A percentile compares a stretch with the other conserved stretches of the same genome.
phyloP scores from a whole-genome alignment of 805 yeast genomes.

The Sungouiozyma intestinalis region DNA sequence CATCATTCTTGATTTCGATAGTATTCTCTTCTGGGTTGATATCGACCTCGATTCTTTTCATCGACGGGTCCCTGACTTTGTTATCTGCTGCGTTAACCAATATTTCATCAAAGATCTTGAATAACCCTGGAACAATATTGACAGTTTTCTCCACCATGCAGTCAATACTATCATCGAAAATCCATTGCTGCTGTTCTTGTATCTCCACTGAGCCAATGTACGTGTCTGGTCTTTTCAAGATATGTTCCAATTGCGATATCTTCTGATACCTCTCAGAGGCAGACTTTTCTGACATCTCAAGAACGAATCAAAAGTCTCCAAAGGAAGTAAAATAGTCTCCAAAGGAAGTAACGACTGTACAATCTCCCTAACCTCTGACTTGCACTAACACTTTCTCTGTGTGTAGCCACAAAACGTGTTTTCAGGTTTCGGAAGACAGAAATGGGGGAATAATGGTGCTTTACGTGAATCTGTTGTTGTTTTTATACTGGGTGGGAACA shows the following conservation, averaged over 20 bases:
- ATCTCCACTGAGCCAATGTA: slow-evolving; percentile 92
- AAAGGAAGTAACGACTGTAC: too few relatives aligned
- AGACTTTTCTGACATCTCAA: slow-evolving; percentile 22
- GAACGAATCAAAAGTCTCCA: background rate
- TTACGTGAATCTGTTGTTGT: too few relatives aligned
- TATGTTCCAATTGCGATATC: slow-evolving; percentile 91
- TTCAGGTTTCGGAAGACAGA: too few relatives aligned
- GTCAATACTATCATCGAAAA: slow-evolving; percentile 54
- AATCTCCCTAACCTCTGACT: too few relatives aligned
- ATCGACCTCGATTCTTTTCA: slow-evolving; percentile 78
- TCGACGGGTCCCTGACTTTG: slow-evolving; percentile 85
- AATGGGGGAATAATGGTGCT: too few relatives aligned
- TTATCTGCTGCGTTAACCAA: slow-evolving; percentile 98
- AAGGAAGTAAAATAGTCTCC: background rate
- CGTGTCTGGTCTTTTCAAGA: slow-evolving; percentile 93
- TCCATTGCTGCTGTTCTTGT: slow-evolving; percentile 76
- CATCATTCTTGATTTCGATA: slow-evolving; percentile 82
- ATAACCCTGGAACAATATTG: slow-evolving; percentile 86
- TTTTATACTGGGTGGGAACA: background rate
- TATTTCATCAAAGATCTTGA: slow-evolving; percentile 94
- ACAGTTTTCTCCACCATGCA: slow-evolving; percentile 53
- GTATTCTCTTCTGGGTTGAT: slow-evolving; percentile 66
- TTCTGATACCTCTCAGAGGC: slow-evolving; percentile 79
- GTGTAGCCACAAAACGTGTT: too few relatives aligned
- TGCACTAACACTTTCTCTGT: too few relatives aligned